phyloP scores from a whole-genome alignment of 768 basidiomycete genomes.

The Leucosporidium yakuticum region DNA sequence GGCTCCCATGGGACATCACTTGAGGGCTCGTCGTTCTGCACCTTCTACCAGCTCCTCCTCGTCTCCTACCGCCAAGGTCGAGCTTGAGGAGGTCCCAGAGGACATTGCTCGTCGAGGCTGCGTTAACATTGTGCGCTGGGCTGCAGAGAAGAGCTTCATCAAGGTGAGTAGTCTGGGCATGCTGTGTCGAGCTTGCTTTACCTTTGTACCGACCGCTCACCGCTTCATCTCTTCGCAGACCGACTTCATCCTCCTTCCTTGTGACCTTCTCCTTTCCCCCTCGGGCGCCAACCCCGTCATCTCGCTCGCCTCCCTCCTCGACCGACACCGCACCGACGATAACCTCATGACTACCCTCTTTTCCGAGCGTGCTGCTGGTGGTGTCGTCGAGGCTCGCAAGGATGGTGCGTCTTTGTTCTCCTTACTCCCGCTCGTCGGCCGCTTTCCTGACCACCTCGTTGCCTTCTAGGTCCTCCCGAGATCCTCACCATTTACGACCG shows the following conservation, averaged over 20 bases:
- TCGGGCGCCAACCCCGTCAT: background rate
- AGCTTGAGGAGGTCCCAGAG: constrained; percentile 33
- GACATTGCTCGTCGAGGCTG: constrained; percentile 14
- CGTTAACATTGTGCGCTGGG: constrained; percentile 24
- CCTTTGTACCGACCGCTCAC: background rate
- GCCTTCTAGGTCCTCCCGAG: constrained; percentile 13
- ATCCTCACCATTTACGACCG: constrained; percentile 26
- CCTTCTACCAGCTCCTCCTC: constrained; percentile 1
- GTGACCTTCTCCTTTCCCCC: constrained; percentile 33
- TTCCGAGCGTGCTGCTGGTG: constrained; percentile 23
- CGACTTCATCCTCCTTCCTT: constrained; percentile 33
- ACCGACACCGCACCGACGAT: constrained; percentile 32
- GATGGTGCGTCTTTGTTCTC: constrained; percentile 3
- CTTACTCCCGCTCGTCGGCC: too few relatives aligned
- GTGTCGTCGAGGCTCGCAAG: constrained; percentile 23
- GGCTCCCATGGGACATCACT: constrained; percentile 26
- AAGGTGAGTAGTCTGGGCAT: constrained; percentile 5
- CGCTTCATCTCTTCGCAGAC: constrained; percentile 3
- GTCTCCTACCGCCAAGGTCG: constrained; percentile 19
- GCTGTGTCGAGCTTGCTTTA: background rate
- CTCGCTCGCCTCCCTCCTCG: constrained; percentile 32
- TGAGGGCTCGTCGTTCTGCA: constrained; percentile 16
- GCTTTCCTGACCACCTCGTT: background rate
- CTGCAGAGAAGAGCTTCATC: constrained; percentile 20
- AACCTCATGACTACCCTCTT: constrained; percentile 35